These are phyloP conservation scores for Trichoderma asperellum DNA, from an alignment of 2,329 filamentous ascomycete species.

Conservation along the genomic window DNA sequence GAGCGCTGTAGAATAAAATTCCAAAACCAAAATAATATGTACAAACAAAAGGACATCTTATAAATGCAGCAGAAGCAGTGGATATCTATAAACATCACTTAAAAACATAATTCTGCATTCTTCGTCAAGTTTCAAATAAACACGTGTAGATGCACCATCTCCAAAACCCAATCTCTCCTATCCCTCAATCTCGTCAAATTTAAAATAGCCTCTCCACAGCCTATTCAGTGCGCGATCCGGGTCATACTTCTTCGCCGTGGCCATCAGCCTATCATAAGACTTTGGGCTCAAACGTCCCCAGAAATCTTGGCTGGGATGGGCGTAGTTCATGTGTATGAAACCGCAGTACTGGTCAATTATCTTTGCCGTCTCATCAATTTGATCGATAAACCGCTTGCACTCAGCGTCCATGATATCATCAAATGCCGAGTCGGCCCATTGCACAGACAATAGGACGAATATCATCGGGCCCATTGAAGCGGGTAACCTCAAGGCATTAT, in stretches of 20 bases:
- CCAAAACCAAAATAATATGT: too few species aligned
- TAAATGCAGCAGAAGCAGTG: too few species aligned
- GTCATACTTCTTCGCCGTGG: conserved; percentile 37
- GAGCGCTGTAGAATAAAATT: too few species aligned
- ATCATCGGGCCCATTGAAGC: conserved; percentile 41
- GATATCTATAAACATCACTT: too few species aligned
- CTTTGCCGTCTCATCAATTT: conserved; percentile 36
- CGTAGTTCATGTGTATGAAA: conserved; percentile 45
- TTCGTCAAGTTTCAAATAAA: too few species aligned
- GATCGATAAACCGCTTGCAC: conserved; percentile 29
- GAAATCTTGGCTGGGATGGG: conserved; percentile 43
- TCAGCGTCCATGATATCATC: conserved; percentile 39
- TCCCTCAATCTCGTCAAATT: conserved; percentile 9
- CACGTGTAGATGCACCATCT: too few species aligned
- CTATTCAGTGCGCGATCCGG: conserved; percentile 36
- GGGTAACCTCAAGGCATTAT: conserved; percentile 48
- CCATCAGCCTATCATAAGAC: conserved; percentile 38
- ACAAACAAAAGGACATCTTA: too few species aligned
- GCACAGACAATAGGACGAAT: conserved; percentile 39
- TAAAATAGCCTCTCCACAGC: conserved; percentile 35
- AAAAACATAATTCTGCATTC: too few species aligned
- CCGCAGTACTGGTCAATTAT: conserved; percentile 38
- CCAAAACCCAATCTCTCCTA: background rate
- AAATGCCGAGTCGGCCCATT: conserved; percentile 35
- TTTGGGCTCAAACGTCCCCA: conserved; percentile 44